Evolutionary conservation across 371 early-diverging fungal genomes (phyloP).

Genomic region (Fennellomyces sp.): DNA sequence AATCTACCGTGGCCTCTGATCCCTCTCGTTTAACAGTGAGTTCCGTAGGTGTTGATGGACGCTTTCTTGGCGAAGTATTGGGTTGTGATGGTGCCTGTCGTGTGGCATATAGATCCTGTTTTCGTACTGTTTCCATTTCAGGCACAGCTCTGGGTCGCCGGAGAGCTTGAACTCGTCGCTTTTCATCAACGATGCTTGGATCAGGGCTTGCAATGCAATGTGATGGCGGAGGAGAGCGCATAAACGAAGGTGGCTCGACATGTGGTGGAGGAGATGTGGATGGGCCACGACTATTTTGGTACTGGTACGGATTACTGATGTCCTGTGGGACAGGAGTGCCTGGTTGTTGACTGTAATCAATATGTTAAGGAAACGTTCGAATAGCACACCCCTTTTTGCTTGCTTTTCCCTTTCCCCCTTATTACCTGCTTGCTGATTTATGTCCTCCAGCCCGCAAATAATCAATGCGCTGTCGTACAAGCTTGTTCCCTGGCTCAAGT

Average conservation of each 20-base stretch:
- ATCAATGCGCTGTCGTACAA: constrained; percentile 80
- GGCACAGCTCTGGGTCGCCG: not conserved
- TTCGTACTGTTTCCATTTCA: not conserved
- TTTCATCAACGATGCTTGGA: not conserved
- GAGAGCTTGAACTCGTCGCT: not conserved
- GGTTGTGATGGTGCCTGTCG: not conserved
- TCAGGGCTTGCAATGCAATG: not conserved
- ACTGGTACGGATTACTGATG: constrained; percentile 13
- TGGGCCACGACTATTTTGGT: constrained; percentile 11
- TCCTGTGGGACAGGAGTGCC: constrained; percentile 7
- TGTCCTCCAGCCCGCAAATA: not conserved
- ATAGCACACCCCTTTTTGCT: not conserved
- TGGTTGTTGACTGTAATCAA: constrained; percentile 1
- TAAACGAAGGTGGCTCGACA: not conserved
- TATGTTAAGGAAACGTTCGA: not conserved
- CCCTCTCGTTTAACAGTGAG: not conserved
- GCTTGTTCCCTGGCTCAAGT: constrained; percentile 59
- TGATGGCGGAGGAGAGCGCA: not conserved
- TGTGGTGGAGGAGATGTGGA: not conserved
- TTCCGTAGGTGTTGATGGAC: not conserved
- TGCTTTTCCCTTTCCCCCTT: not conserved
- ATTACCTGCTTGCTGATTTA: not conserved
- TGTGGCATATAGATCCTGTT: not conserved
- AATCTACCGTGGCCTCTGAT: no score
- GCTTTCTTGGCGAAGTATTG: not conserved